A percentile compares a stretch with the other conserved stretches of the same genome.
Evolutionary conservation across 768 basidiomycete genomes (phyloP).

Genomic region (Chiua virens): DNA sequence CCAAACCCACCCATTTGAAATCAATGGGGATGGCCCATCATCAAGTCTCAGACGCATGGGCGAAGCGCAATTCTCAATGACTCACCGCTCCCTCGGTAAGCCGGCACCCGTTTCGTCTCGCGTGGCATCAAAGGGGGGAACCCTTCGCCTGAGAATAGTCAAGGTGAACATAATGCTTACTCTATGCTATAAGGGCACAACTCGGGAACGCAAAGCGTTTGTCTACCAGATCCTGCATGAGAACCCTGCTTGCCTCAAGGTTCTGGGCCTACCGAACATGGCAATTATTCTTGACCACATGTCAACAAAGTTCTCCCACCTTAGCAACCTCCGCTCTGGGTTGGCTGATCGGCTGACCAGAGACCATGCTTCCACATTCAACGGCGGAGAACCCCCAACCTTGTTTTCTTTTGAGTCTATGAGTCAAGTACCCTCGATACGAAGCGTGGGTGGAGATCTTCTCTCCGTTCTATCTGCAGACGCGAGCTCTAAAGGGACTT

Average conservation of each 20-base stretch:
- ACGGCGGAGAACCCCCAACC: constrained; percentile 15
- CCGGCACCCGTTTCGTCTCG: constrained; percentile 1
- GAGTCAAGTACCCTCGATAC: constrained; percentile 20
- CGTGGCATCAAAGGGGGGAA: constrained; percentile 7
- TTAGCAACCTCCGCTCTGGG: not conserved
- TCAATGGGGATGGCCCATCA: not conserved
- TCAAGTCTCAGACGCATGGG: not conserved
- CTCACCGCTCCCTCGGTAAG: not conserved
- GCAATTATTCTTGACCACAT: constrained; percentile 11
- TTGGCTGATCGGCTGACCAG: constrained; percentile 14
- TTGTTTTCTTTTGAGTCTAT: constrained; percentile 15
- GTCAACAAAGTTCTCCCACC: constrained; percentile 7
- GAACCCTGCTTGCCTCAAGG: constrained; percentile 13
- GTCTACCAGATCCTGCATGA: constrained; percentile 21
- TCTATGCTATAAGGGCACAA: constrained; percentile 5
- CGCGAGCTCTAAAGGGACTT: constrained; percentile 15
- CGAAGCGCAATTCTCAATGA: not conserved
- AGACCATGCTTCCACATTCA: constrained; percentile 9
- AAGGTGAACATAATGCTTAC: constrained; percentile 6
- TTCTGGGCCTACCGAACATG: constrained; percentile 17
- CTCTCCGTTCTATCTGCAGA: constrained; percentile 25
- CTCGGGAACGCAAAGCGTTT: constrained; percentile 3
- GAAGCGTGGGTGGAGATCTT: constrained; percentile 18
- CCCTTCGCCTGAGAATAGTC: constrained; percentile 15
- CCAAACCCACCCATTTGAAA: not conserved